These are phyloP conservation scores for Heracleum sosnowskyi DNA, from an alignment of 129 eudicot species.

Conservation along the genomic window DNA sequence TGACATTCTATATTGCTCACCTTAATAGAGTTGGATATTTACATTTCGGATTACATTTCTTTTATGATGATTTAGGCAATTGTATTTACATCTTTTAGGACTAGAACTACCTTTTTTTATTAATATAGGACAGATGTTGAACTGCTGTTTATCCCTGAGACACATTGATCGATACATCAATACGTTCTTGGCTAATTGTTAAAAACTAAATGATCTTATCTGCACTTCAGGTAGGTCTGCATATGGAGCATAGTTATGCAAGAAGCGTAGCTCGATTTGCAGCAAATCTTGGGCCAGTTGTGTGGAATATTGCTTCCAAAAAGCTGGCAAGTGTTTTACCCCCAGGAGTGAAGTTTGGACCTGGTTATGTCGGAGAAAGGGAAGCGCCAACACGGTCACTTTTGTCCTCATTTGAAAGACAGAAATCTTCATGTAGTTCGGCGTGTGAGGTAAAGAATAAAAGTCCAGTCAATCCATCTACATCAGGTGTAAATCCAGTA, in stretches of 20 bases:
- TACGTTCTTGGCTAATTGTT: background rate
- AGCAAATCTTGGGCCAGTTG: slow-evolving; percentile 79
- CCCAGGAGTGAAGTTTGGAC: slow-evolving; percentile 66
- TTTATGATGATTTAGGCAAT: background rate
- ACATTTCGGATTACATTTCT: background rate
- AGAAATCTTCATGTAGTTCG: slow-evolving; percentile 20
- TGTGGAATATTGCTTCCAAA: slow-evolving; percentile 77
- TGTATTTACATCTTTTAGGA: background rate
- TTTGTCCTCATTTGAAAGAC: slow-evolving; percentile 23
- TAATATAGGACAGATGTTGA: background rate
- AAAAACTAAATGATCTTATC: background rate
- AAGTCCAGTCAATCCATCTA: slow-evolving; percentile 28
- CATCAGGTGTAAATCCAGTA: slow-evolving; percentile 30
- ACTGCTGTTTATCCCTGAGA: background rate
- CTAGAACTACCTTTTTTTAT: background rate
- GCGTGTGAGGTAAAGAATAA: slow-evolving; percentile 20
- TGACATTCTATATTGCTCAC: background rate
- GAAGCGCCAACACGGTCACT: slow-evolving; percentile 28
- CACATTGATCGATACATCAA: background rate
- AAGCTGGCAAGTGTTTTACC: slow-evolving; percentile 58
- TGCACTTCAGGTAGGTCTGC: slow-evolving; percentile 71
- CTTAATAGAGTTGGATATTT: background rate
- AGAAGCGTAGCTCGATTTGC: slow-evolving; percentile 94
- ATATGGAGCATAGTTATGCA: slow-evolving; percentile 73
- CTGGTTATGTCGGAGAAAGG: slow-evolving; percentile 70